These are phyloP conservation scores for Austroboletus niveus DNA, from an alignment of 1,284 basidiomycete genomes.

Conservation along the genomic window DNA sequence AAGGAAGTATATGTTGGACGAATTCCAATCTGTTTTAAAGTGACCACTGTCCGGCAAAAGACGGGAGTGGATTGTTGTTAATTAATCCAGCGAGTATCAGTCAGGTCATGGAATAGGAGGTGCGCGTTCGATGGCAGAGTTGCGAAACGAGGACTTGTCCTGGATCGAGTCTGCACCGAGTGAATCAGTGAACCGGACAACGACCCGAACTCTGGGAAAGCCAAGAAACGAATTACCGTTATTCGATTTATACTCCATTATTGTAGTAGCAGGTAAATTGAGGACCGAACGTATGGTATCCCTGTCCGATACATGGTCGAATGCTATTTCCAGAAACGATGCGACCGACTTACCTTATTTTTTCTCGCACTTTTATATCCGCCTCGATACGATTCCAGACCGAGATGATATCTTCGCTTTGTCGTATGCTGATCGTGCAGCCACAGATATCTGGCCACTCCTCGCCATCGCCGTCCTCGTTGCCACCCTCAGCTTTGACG, in stretches of 20 bases:
- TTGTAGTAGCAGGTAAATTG: constrained; percentile 63
- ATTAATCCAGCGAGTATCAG: background rate
- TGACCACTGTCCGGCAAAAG: background rate
- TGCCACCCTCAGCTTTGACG: constrained; percentile 26
- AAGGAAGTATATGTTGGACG: constrained; percentile 13
- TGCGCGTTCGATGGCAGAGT: constrained; percentile 58
- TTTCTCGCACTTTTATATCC: constrained; percentile 65
- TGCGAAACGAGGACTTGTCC: constrained; percentile 78
- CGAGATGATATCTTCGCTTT: constrained; percentile 80
- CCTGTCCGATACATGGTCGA: constrained; percentile 36
- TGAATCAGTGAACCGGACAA: background rate
- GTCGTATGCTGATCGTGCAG: constrained; percentile 79
- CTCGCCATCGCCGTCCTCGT: constrained; percentile 39
- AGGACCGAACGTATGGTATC: constrained; percentile 68
- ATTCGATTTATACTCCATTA: constrained; percentile 86
- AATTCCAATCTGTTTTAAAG: constrained; percentile 4
- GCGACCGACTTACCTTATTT: constrained; percentile 61
- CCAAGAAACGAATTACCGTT: constrained; percentile 52
- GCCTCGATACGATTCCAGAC: constrained; percentile 75
- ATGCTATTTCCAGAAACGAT: background rate
- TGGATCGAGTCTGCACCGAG: constrained; percentile 68
- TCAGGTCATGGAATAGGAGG: constrained; percentile 34
- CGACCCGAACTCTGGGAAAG: background rate
- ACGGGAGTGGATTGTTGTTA: constrained; percentile 1
- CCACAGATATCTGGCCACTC: constrained; percentile 80